Percentiles rank a stretch among this genome's conserved stretches.
phyloP scores from a whole-genome alignment of 2,329 filamentous ascomycete species.

The Calonectria fujianensis region DNA sequence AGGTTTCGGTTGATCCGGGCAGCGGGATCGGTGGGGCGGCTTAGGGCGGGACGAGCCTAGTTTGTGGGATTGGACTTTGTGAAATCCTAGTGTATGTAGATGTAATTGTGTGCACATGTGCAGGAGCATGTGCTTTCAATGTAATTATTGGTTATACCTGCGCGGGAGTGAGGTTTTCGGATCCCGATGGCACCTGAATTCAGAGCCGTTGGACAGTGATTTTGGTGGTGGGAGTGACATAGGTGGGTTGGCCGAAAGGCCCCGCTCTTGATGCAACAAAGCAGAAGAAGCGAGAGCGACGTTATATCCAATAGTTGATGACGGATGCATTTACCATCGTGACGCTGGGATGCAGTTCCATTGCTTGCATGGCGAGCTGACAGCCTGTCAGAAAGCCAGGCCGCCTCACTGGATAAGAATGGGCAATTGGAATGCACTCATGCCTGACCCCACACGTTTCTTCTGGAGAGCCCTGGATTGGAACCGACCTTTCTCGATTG shows the following conservation, averaged over 20 bases:
- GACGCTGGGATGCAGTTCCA: constrained; percentile 50
- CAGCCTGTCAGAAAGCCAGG: constrained; percentile 52
- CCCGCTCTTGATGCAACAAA: constrained; percentile 43
- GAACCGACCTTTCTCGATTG: constrained; percentile 42
- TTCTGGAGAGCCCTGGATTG: constrained; percentile 43
- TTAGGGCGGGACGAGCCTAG: constrained; percentile 55
- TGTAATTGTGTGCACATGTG: background rate
- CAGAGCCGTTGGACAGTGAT: background rate
- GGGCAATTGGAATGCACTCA: constrained; percentile 49
- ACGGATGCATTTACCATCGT: constrained; percentile 43
- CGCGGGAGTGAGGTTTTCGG: constrained; percentile 22
- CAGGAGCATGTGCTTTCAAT: constrained; percentile 10
- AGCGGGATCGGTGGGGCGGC: constrained; percentile 52
- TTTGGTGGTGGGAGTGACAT: constrained; percentile 23
- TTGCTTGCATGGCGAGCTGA: constrained; percentile 56
- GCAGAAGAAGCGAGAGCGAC: constrained; percentile 36
- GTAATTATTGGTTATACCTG: constrained; percentile 21
- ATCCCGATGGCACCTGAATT: constrained; percentile 26
- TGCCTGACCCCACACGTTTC: constrained; percentile 55
- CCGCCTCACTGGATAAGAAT: constrained; percentile 52
- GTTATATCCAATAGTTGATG: constrained; percentile 34
- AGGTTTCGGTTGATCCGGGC: constrained; percentile 48
- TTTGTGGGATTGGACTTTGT: constrained; percentile 32
- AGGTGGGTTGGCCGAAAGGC: constrained; percentile 41
- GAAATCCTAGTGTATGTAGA: background rate